These are phyloP conservation scores for Hypoxylon sp. DNA, from an alignment of 2,329 filamentous ascomycete genomes.

Conservation along the genomic window DNA sequence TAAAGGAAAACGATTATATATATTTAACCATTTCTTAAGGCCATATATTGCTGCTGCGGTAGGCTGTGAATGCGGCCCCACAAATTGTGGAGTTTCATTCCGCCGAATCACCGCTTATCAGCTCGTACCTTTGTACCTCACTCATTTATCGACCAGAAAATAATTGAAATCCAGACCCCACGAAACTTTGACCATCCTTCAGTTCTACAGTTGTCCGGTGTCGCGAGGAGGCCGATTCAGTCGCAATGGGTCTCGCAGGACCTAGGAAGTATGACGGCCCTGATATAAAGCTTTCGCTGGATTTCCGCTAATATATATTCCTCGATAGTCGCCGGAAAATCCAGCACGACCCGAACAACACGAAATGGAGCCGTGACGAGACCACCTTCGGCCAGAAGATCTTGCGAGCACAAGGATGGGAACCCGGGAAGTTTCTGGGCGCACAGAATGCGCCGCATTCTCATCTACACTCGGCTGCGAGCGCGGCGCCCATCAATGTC, in stretches of 20 bases:
- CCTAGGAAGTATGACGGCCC: slow-evolving; percentile 44
- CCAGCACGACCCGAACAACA: slow-evolving; percentile 94
- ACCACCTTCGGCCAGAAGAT: slow-evolving; percentile 90
- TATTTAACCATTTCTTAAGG: too few relatives aligned
- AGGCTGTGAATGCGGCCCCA: not conserved
- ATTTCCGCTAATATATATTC: slow-evolving; percentile 24
- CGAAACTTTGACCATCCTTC: slow-evolving; percentile 10
- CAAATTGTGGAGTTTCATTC: not conserved
- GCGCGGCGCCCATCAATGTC: slow-evolving; percentile 87
- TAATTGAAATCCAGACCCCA: slow-evolving; percentile 35
- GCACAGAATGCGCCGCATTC: slow-evolving; percentile 81
- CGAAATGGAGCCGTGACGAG: slow-evolving; percentile 87
- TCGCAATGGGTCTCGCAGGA: slow-evolving; percentile 50
- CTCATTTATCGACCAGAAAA: slow-evolving; percentile 32
- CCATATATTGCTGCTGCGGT: not conserved
- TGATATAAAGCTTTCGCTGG: not conserved
- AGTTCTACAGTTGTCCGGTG: slow-evolving; percentile 12
- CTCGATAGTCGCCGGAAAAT: slow-evolving; percentile 71
- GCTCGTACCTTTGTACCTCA: slow-evolving; percentile 4
- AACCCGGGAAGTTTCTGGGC: slow-evolving; percentile 85
- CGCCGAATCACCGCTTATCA: slow-evolving; percentile 23
- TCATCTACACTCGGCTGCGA: slow-evolving; percentile 82
- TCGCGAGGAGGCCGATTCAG: slow-evolving; percentile 17
- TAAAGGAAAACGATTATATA: too few relatives aligned
- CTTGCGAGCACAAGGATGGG: slow-evolving; percentile 89